Base-by-base conservation (phyloP, 805 yeast species). In the Nakazawaea molendinolei region DNA sequence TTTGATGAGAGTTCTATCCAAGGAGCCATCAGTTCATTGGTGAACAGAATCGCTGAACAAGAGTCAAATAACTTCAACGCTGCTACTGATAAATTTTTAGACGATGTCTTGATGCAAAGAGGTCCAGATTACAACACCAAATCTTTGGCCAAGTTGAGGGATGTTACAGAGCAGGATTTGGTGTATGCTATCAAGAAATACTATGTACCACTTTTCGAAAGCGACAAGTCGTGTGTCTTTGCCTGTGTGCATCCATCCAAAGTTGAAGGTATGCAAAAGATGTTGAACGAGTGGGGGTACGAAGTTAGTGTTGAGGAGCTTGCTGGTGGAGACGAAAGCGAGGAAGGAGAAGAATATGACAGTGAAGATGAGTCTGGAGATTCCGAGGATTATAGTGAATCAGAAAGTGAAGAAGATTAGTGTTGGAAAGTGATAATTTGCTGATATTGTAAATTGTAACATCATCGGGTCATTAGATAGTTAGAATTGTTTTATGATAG, bases 11-110 rank as follows among this genome's bases (percentile, higher is more conserved):
- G 71, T 31, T 63, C 73, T 44, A 60, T 87, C 18, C 76, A 77
- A 44, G 89, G 87, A 41, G 81, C 96, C 1, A 62, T 85, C 19
- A 76, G 94, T 38, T 70, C 84, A 9, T 71, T 86, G 33, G 89
- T 87, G 18, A 80, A 80, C 46, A 63, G 71, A 8, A 62, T 84
- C 33, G 94, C 95, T 0, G 69, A 76, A 17, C 57, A 64, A 5
- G 89, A 84, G 45, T 69, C 78, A n/a, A 79, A 81, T 45, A 67
- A 65, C 29, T 69, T 69, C 39, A 68, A 71, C 27, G 79, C 95
- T 0, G 87, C 92, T 12, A 61, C 67, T 36, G 63, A 69, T 14
- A 83, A 79, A 51, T 83, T 78, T 47, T 55, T 68, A 29, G 90
- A 86, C 56, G 69, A 72, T 42, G 69, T 77, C 19, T 63, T 87